Evolutionary conservation across 2,329 filamentous ascomycete genomes (phyloP).

Genomic region (Stromatinia cepivora): DNA sequence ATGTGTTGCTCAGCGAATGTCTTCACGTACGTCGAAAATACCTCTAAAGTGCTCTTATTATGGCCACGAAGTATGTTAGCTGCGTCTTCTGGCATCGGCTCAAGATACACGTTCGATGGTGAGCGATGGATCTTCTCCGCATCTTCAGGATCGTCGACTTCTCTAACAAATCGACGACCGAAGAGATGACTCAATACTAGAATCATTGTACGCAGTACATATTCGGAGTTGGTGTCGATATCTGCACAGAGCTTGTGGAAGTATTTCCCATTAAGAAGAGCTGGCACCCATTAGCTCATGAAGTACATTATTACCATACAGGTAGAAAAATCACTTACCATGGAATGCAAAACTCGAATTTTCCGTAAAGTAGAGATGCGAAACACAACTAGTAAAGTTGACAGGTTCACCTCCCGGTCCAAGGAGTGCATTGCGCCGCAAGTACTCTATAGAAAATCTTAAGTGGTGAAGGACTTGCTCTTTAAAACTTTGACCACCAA

Average conservation of each 20-base stretch:
- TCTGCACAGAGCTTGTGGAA: conserved; percentile 64
- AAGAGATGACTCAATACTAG: conserved; percentile 72
- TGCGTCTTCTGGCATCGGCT: conserved; percentile 59
- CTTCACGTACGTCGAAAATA: conserved; percentile 68
- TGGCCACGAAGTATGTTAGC: conserved; percentile 57
- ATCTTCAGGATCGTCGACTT: conserved; percentile 51
- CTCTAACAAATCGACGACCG: conserved; percentile 55
- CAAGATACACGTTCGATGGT: conserved; percentile 65
- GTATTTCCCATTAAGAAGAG: conserved; percentile 69
- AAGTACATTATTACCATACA: not conserved
- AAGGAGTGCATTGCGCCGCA: conserved; percentile 67
- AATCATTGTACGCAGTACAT: conserved; percentile 61
- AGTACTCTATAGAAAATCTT: conserved; percentile 78
- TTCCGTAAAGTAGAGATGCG: conserved; percentile 75
- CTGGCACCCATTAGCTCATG: conserved; percentile 28
- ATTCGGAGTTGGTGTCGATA: conserved; percentile 50
- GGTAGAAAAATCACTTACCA: conserved; percentile 39
- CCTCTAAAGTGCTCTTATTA: conserved; percentile 60
- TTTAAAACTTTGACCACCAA: conserved; percentile 67
- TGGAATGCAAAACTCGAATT: conserved; percentile 77
- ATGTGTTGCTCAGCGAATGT: conserved; percentile 66
- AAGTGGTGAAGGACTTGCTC: conserved; percentile 73
- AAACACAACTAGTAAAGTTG: conserved; percentile 70
- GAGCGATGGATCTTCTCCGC: conserved; percentile 55
- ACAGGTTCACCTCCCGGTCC: conserved; percentile 61